phyloP scores from a whole-genome alignment of 306 rosid genomes.

The Adenanthera pavonina region DNA sequence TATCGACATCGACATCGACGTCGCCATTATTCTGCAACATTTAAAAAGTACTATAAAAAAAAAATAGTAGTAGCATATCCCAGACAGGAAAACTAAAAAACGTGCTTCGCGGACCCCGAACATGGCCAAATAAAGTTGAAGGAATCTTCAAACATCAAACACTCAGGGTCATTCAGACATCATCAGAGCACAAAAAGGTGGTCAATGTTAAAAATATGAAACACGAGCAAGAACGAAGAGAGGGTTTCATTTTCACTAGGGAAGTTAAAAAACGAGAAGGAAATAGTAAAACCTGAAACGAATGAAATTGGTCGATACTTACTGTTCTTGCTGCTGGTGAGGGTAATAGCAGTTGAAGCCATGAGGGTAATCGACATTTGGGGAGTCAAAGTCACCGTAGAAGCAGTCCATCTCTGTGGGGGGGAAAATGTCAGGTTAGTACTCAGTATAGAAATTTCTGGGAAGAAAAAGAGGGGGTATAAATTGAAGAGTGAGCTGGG shows the following conservation, averaged over 20 bases:
- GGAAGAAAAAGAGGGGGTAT: background rate
- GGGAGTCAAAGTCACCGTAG: conserved; percentile 26
- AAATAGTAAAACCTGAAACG: background rate
- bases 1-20: too few species aligned
- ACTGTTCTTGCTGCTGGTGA: conserved; percentile 40
- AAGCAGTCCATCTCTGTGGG: conserved; percentile 46
- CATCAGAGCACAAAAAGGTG: background rate
- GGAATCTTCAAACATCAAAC: conserved; percentile 4
- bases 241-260: background rate
- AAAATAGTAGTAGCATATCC: too few species aligned
- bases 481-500: conserved; percentile 19
- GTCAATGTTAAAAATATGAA: background rate
- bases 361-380: conserved; percentile 46
- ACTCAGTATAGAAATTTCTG: background rate
- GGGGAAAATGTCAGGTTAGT: background rate
- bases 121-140: background rate
- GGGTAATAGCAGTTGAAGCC: conserved; percentile 36
- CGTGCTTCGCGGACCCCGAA: conserved; percentile 15
- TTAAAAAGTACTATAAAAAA: background rate
- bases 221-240: background rate
- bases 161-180: background rate
- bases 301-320: conserved; percentile 16
- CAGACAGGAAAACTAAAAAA: background rate
- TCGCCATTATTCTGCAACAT: conserved; percentile 45
- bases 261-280: background rate